Percentiles rank a stretch among this genome's conserved stretches.
Evolutionary conservation across 257 asterid species (phyloP).

Genomic region (Anisodus acutangulus): DNA sequence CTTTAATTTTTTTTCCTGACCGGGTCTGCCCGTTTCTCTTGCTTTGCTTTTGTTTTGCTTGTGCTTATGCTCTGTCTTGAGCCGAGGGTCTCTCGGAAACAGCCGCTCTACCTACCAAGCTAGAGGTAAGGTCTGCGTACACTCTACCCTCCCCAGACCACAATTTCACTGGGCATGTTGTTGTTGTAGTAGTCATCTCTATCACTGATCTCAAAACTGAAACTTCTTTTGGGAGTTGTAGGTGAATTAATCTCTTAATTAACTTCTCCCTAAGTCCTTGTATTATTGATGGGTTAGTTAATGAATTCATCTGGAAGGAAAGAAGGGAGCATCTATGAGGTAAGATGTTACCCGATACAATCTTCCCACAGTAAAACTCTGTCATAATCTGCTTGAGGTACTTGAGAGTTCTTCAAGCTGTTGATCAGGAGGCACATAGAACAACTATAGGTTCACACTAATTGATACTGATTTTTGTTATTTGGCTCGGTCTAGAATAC

Average conservation of each 20-base stretch:
- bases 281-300: neutral
- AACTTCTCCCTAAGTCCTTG: neutral
- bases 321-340: conserved; percentile 72
- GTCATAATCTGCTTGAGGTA: conserved; percentile 42
- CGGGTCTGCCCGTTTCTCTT: no score
- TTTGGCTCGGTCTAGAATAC: conserved; percentile 3
- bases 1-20: no score
- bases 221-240: neutral
- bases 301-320: conserved; percentile 55
- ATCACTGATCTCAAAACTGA: neutral
- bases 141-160: no score
- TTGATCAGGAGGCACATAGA: conserved; percentile 27
- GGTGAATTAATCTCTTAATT: neutral
- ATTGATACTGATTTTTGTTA: neutral
- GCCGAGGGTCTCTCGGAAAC: no score
- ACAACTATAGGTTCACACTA: neutral
- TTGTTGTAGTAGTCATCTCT: neutral
- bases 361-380: conserved; percentile 72
- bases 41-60: no score
- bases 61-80: no score
- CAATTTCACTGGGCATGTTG: no score
- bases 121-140: no score
- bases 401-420: conserved; percentile 53
- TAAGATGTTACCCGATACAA: conserved; percentile 70
- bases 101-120: no score